Evolutionary conservation across 164 flowering plant genomes (phyloP).

Genomic region (Dillenia turbinata): DNA sequence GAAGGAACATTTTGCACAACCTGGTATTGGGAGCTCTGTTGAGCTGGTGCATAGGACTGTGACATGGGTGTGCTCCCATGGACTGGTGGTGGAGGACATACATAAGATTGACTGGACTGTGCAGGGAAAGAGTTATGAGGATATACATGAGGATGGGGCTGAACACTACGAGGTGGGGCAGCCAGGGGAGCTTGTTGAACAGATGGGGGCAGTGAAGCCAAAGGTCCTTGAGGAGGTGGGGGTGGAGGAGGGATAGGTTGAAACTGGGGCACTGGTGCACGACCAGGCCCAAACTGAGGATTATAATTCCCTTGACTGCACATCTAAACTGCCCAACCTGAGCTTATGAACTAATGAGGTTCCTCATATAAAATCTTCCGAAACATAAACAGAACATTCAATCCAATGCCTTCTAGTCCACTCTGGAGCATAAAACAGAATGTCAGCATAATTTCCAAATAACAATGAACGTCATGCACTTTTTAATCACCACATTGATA

Average conservation of each 20-base stretch:
- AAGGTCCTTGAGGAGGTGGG: slow-evolving; percentile 21
- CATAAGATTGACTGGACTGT: slow-evolving; percentile 22
- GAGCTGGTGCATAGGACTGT: slow-evolving; percentile 20
- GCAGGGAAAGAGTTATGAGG: slow-evolving; percentile 18
- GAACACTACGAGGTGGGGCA: slow-evolving; percentile 12
- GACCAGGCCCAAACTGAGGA: slow-evolving; percentile 34
- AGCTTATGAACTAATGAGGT: not conserved
- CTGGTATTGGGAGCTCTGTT: slow-evolving; percentile 24
- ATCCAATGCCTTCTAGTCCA: not conserved
- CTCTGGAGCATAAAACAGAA: not conserved
- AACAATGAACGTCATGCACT: not conserved
- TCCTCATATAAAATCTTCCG: not conserved
- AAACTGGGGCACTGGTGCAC: slow-evolving; percentile 17
- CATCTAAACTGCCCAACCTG: slow-evolving; percentile 21
- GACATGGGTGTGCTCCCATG: slow-evolving; percentile 19
- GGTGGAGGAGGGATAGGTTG: slow-evolving; percentile 16
- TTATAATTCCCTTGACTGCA: slow-evolving; percentile 44
- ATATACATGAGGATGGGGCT: slow-evolving; percentile 11
- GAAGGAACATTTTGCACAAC: slow-evolving; percentile 23
- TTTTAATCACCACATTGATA: too few species aligned
- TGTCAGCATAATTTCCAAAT: not conserved
- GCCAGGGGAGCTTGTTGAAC: slow-evolving; percentile 15
- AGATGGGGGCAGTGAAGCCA: slow-evolving; percentile 16
- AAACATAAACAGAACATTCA: too few species aligned
- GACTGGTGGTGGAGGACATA: slow-evolving; percentile 15